These are phyloP conservation scores for Fusarium lyarnte DNA, from an alignment of 2,329 filamentous ascomycete genomes.

Conservation along the genomic window DNA sequence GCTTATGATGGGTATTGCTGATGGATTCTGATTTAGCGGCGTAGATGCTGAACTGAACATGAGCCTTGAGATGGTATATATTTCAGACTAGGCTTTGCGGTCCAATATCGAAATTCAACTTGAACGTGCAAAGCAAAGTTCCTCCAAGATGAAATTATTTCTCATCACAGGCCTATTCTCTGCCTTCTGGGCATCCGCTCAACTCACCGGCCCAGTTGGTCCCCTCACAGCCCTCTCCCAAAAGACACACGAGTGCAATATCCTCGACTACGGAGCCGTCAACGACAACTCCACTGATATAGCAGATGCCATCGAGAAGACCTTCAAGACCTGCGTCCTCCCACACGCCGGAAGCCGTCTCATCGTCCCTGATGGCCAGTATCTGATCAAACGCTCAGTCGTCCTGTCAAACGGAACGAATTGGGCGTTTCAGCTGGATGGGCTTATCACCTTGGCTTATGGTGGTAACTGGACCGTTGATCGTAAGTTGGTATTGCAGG, in stretches of 20 bases:
- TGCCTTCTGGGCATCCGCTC: background rate
- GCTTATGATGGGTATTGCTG: background rate
- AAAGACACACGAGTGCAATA: background rate
- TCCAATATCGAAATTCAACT: fast-evolving
- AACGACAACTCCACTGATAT: background rate
- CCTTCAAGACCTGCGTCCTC: background rate
- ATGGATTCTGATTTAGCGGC: background rate
- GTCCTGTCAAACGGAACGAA: background rate
- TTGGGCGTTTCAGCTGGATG: background rate
- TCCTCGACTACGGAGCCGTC: background rate
- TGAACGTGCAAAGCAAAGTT: fast-evolving
- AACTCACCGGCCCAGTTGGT: background rate
- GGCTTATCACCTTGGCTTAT: background rate
- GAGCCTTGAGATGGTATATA: background rate
- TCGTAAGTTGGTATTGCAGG: background rate
- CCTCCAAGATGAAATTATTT: background rate
- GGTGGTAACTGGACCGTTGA: background rate
- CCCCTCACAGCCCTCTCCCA: background rate
- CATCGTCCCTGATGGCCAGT: background rate
- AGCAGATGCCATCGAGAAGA: background rate
- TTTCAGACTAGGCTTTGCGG: fast-evolving
- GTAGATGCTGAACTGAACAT: background rate
- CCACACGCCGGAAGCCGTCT: background rate
- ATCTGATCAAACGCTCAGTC: background rate
- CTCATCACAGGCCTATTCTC: background rate